Evolutionary conservation across 139 green algal species (phyloP).

Genomic region (Medakamo hakoo): DNA sequence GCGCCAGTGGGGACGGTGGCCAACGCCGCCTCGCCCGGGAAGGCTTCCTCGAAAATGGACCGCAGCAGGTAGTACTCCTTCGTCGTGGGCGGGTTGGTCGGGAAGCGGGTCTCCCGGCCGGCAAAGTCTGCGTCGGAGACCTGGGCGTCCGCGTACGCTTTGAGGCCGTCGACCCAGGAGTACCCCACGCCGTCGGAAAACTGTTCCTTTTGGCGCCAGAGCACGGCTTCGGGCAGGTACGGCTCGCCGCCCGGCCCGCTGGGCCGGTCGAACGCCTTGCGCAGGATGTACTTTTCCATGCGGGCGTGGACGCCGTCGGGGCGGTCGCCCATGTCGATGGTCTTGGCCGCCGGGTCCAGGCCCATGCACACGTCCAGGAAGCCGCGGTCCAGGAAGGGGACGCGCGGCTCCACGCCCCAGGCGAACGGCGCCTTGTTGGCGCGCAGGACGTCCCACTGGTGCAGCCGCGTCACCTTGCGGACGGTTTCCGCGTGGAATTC

Average conservation of each 20-base stretch:
- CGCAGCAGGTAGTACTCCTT: slow-evolving; percentile 87
- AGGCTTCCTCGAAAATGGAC: slow-evolving; percentile 78
- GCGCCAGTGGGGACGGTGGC: slow-evolving; percentile 49
- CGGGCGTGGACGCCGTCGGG: slow-evolving; percentile 44
- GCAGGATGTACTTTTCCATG: slow-evolving; percentile 95
- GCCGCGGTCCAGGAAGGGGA: slow-evolving; percentile 87
- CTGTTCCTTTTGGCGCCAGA: slow-evolving; percentile 98
- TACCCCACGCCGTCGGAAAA: slow-evolving; percentile 92
- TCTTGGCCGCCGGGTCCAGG: slow-evolving; percentile 80
- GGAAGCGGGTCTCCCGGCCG: slow-evolving; percentile 41
- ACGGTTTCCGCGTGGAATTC: slow-evolving; percentile 85
- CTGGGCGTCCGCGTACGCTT: slow-evolving; percentile 38
- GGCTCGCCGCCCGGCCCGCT: no score
- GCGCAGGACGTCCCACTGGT: slow-evolving; percentile 82
- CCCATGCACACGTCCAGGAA: slow-evolving; percentile 82
- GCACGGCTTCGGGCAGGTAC: slow-evolving; percentile 73
- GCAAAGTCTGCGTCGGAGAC: slow-evolving; percentile 51
- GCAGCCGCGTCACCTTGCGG: slow-evolving; percentile 71
- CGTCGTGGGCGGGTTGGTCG: slow-evolving; percentile 65
- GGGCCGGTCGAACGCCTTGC: slow-evolving; percentile 88
- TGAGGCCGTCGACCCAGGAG: slow-evolving; percentile 72
- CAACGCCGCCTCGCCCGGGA: slow-evolving; percentile 42
- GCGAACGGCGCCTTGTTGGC: slow-evolving; percentile 94
- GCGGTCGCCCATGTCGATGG: slow-evolving; percentile 43
- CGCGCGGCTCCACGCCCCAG: slow-evolving; percentile 82